Base-by-base conservation (phyloP, 768 basidiomycete genomes). In the Leucosporidium yakuticum region DNA sequence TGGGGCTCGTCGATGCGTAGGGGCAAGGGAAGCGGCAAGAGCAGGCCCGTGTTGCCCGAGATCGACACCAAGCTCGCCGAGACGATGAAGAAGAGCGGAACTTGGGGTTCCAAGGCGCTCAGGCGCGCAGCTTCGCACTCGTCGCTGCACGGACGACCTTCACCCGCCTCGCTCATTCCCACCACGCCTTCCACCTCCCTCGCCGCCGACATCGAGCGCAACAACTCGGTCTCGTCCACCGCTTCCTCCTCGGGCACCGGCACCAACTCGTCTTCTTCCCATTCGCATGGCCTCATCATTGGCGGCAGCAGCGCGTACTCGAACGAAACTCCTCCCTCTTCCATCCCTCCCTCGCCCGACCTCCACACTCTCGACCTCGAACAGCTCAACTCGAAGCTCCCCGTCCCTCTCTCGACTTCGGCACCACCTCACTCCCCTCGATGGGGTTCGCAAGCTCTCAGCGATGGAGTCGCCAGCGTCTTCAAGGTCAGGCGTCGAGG, bases 221-320 rank as follows among this genome's bases (percentile, higher is more conserved):
- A 68, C 67, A 71, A 71, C 64, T 71, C 70, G 19, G 70, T 71
- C 11, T 71, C 70, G 31, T 71, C 70, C 17, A 60, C 63, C 4
- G 51, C 63, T 0, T 68, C 70, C 7, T 62, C 60, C 11, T 63
- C 59, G 53, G 63, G 49, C 6, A 68, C 70, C 5, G 64, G 57
- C 39, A 44, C 60, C 6, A 49, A 56, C 27, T 57, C 65, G 17
- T 63, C 64, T 4, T 68, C 67, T 9, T 64, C 62, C 29, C 39
- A 44, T 8, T 44, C 39, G 39, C 39, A 44, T 44, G 27, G 59
- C 17, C 56, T 59, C 60, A 19, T 64, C 23, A 23, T 63, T 51
- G 39, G 39, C 14, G 39, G 39, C 39, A 44, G 39, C 39, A 44
- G 39, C 39, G 39, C 39, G 11, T 44, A 44, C 39, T 44, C 39